Evolutionary conservation across 768 basidiomycete species (phyloP), one percentile per base, ranked within the genome.

Genomic region (Mycena olivaceomarginata): DNA sequence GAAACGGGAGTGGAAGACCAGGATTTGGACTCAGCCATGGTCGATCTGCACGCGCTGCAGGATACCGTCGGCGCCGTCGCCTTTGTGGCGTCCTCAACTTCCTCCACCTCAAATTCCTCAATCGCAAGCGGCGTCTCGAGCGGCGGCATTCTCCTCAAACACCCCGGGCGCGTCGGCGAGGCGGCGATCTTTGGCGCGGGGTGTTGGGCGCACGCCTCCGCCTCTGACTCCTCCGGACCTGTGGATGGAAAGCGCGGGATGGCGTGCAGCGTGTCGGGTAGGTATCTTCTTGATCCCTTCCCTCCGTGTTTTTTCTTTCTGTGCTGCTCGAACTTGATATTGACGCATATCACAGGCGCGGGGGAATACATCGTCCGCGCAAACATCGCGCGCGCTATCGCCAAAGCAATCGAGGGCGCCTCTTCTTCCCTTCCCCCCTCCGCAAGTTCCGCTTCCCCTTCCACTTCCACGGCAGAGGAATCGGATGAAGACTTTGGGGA

Each of bases 1-100:
- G 40, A 7, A 43, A n/a, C 20, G 4, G 15, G 13, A 22, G 64
- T 46, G 15, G 71, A 57, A 18, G 73, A 77, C 22, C 37, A 37
- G 1, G 2, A 18, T 15, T 31, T 31, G 31, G 31, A 31, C 31
- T 31, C 31, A 3, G 31, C 31, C 31, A 22, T 46, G 43, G 43
- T 64, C 45, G 57, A 77, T 72, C 75, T 83, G 80, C 79, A 81
- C 75, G 86, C 85, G 76, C 87, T 92, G 70, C 94, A 96, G 81
- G 96, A 97, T 82, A 97, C 96, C 0, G 96, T 97, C 8, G 96
- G 96, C 18, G 95, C 95, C n/a, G 88, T 95, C 46, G 92, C 87
- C 16, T 92, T 90, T 84, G 88, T 90, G 77, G 79, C 81, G 1
- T 74, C 80, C 40, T 89, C 85, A 5, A 86, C 88, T 18, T 25